phyloP scores from a whole-genome alignment of 2,329 filamentous ascomycete genomes.

The Curvularia lunata region DNA sequence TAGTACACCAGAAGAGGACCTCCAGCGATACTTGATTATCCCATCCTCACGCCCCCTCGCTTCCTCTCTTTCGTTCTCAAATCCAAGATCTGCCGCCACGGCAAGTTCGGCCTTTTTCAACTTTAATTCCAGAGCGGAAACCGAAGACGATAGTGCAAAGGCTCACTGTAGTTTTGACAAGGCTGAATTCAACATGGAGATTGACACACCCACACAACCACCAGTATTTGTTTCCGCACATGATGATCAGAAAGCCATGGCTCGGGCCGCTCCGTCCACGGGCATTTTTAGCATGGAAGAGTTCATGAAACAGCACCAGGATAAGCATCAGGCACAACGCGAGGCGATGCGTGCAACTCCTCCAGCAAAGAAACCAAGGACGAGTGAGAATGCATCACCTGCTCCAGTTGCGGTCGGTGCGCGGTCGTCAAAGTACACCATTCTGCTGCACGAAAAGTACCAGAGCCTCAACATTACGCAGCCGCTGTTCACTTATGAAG shows the following conservation, averaged over 20 bases:
- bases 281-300: constrained; percentile 30
- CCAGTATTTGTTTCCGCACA: neutral
- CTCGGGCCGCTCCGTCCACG: neutral
- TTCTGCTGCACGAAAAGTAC: constrained; percentile 33
- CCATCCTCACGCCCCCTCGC: constrained; percentile 3
- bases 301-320: constrained; percentile 21
- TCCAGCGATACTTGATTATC: constrained; percentile 29
- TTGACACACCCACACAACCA: constrained; percentile 10
- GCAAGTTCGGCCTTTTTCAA: neutral
- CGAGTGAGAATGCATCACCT: neutral
- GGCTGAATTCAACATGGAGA: constrained; percentile 16
- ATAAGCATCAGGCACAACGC: constrained; percentile 12
- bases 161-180: neutral
- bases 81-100: neutral
- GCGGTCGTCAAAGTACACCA: constrained; percentile 27
- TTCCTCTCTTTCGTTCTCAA: constrained; percentile 30
- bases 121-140: neutral
- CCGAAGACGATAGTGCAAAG: neutral
- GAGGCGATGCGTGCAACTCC: constrained; percentile 10
- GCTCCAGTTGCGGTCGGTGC: constrained; percentile 32
- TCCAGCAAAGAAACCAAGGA: constrained; percentile 16
- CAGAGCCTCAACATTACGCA: constrained; percentile 32
- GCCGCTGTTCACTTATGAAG: constrained; percentile 30
- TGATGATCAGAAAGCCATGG: neutral
- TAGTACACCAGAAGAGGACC: constrained; percentile 22